Evolutionary conservation across 73 alveolate genomes (phyloP), one percentile per base, ranked within the genome.

Genomic region (Tetrahymena borealis): DNA sequence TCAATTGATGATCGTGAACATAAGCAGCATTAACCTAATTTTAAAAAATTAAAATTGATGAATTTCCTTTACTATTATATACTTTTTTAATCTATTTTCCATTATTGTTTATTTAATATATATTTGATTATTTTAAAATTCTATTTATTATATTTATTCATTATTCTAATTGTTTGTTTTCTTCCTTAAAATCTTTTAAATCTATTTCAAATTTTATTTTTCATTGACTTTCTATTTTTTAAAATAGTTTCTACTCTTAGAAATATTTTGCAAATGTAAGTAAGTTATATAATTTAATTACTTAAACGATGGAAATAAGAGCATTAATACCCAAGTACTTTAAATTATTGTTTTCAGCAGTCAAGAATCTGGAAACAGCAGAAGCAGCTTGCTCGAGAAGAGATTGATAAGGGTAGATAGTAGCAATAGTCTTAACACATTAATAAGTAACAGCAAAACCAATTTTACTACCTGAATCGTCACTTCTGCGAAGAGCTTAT

Each of bases 361-460:
- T 95, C 39, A 98, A 91, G 95, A 98, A 98, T 79, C 99, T 93
- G 18, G 99, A 97, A 90, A 98, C 98, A 39, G 99, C 95, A 78
- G 95, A 97, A 18, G 99, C 98, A 39, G 99, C 99, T 32, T 96
- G 90, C 93, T 98, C 99, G 33, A 98, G 94, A 91, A 98, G 95
- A 90, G 96, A 92, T 32, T 96, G 94, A 41, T 96, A 91, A 11
- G 99, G 99, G 94, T 95, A 96, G 35, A 98, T 97, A 31, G 95
- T 95, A 60, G 98, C 95, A 36, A 98, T 98, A 32, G 99, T 96
- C 94, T 97, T 98, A 38, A 98, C 96, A 91, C 99, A 98, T 94
- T 98, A 97, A 93, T 98, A 98, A 39, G 98, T 99, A 20, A 98
- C 96, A 32, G 99, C 99, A 97, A 98, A 98, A 37, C 99, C 99